Percentiles rank a stretch among this genome's conserved stretches.
phyloP scores from a whole-genome alignment of 805 yeast species.

The Yamadazyma tumulicola region DNA sequence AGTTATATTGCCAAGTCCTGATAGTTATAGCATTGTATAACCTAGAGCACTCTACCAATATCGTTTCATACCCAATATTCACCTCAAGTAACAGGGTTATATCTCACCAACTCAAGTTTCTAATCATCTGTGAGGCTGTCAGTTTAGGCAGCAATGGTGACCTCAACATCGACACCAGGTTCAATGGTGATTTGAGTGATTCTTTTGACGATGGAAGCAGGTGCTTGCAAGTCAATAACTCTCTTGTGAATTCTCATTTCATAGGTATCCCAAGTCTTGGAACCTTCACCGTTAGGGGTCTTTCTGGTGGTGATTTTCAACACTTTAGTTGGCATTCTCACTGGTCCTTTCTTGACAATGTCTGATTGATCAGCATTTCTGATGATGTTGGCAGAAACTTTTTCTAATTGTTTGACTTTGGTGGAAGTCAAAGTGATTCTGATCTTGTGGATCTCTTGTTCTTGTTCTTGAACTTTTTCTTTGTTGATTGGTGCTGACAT shows the following conservation, averaged over 20 bases:
- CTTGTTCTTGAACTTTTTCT: conserved; percentile 84
- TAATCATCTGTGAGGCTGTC: too few species aligned
- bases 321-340: conserved; percentile 99
- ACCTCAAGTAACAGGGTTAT: too few species aligned
- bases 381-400: conserved; percentile 88
- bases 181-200: conserved; percentile 97
- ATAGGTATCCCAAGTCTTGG: conserved; percentile 99
- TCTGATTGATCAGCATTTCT: conserved; percentile 78
- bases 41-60: conserved; percentile 7
- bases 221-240: conserved; percentile 96
- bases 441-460: conserved; percentile 88
- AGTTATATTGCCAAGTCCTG: conserved; percentile 33
- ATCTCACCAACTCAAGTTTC: too few species aligned
- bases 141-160: conserved; percentile 77
- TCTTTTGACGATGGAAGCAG: conserved; percentile 88
- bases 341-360: conserved; percentile 96
- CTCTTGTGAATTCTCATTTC: conserved; percentile 99
- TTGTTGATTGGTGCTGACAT: conserved; percentile 79
- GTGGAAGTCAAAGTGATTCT: conserved; percentile 99
- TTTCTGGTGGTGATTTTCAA: conserved; percentile 98
- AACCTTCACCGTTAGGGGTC: conserved; percentile 99
- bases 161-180: conserved; percentile 99
- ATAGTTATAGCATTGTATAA: conserved; percentile 40
- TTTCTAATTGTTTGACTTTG: conserved; percentile 97
- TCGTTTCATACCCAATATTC: conserved; percentile 1